Percentiles rank a stretch among this genome's conserved stretches.
phyloP scores from a whole-genome alignment of 2,329 filamentous ascomycete genomes.

The Diaporthe ilicicola region DNA sequence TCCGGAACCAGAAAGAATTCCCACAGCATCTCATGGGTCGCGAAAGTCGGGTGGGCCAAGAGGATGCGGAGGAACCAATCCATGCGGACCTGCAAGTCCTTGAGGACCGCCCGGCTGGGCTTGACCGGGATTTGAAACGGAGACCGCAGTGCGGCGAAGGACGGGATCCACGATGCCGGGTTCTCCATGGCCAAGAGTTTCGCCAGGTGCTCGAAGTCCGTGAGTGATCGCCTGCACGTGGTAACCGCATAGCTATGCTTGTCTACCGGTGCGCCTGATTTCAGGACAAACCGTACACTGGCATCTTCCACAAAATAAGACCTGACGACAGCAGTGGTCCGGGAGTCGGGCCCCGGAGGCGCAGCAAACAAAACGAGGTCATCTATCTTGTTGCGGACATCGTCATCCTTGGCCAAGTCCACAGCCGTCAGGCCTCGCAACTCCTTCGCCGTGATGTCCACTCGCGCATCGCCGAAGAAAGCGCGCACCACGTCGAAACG shows the following conservation, averaged over 20 bases:
- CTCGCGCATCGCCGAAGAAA: slow-evolving; percentile 85
- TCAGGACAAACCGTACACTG: slow-evolving; percentile 89
- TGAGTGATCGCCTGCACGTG: slow-evolving; percentile 86
- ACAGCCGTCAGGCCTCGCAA: slow-evolving; percentile 90
- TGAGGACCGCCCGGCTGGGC: slow-evolving; percentile 85
- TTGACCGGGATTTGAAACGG: slow-evolving; percentile 94
- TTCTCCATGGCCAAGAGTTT: slow-evolving; percentile 87
- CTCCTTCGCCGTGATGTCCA: slow-evolving; percentile 86
- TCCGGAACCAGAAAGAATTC: slow-evolving; percentile 98
- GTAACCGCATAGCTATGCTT: slow-evolving; percentile 90
- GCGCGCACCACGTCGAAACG: slow-evolving; percentile 91
- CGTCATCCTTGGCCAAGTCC: slow-evolving; percentile 96
- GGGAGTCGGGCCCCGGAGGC: slow-evolving; percentile 74
- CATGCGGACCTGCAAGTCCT: slow-evolving; percentile 85
- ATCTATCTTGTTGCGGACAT: slow-evolving; percentile 95
- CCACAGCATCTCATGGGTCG: slow-evolving; percentile 97
- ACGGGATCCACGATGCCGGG: slow-evolving; percentile 93
- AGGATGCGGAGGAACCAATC: slow-evolving; percentile 90
- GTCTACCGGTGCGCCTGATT: slow-evolving; percentile 87
- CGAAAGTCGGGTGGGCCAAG: slow-evolving; percentile 88
- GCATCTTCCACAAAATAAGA: slow-evolving; percentile 98
- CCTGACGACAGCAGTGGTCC: slow-evolving; percentile 91
- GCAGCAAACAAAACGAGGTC: slow-evolving; percentile 87
- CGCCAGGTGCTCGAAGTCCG: slow-evolving; percentile 91
- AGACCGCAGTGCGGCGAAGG: slow-evolving; percentile 78